These are phyloP conservation scores for Thraustochytrium sp. DNA, from an alignment of 352 stramenopile genomes.

Conservation along the genomic window DNA sequence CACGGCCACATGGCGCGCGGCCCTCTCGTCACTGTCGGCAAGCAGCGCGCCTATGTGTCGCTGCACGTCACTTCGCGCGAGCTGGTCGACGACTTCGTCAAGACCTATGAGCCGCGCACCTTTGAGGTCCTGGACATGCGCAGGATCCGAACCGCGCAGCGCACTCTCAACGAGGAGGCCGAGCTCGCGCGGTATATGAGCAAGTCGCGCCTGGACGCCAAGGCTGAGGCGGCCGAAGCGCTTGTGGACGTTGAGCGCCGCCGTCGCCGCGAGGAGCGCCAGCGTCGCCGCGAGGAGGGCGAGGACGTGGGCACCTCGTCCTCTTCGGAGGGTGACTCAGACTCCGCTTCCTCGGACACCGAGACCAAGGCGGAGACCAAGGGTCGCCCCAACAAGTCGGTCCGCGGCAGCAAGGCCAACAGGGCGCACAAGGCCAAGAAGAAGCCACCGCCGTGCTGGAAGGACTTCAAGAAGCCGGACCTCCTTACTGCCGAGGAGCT, in stretches of 20 bases:
- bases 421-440: neutral
- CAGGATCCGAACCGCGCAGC: neutral
- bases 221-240: neutral
- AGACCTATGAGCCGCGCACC: neutral
- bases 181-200: slow-evolving; percentile 23
- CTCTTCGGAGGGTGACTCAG: neutral
- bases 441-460: neutral
- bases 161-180: neutral
- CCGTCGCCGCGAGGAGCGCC: neutral
- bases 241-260: neutral
- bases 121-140: slow-evolving; percentile 29
- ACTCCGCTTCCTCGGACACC: no score
- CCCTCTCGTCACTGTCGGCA: neutral
- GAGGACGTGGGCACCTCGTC: slow-evolving; percentile 12
- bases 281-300: slow-evolving; percentile 13
- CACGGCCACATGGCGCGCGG: neutral
- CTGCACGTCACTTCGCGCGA: neutral
- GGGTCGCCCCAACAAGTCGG: neutral
- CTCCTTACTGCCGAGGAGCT: neutral
- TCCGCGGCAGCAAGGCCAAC: no score
- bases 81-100: neutral
- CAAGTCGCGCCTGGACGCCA: neutral
- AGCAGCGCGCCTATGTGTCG: slow-evolving; percentile 7
- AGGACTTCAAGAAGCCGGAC: neutral
- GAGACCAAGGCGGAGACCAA: neutral